Conservation (phyloP, 441 rosid species). For the Pelargonium cotyledonis region DNA sequence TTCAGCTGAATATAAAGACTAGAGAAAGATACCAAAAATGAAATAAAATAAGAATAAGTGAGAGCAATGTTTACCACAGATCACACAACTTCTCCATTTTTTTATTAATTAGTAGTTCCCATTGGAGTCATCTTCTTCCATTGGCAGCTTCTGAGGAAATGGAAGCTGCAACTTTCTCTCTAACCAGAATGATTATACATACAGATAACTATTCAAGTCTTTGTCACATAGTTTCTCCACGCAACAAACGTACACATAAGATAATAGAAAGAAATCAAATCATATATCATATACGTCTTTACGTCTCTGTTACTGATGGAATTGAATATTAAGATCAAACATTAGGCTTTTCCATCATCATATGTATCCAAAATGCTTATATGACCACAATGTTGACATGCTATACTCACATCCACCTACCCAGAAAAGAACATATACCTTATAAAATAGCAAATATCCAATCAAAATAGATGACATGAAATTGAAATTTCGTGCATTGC, state of each 20-base stretch:
- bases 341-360: slow-evolving; percentile 5
- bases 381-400: slow-evolving; percentile 12
- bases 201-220: slow-evolving; percentile 9
- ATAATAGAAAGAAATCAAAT: neutral
- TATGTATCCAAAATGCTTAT: slow-evolving; percentile 12
- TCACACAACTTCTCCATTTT: slow-evolving; percentile 10
- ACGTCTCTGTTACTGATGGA: slow-evolving; percentile 12
- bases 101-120: slow-evolving; percentile 20
- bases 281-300: slow-evolving; percentile 6
- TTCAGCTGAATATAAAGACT: neutral
- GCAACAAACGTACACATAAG: neutral
- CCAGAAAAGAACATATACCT: neutral
- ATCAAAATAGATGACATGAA: slow-evolving; percentile 2
- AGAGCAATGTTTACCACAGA: slow-evolving; percentile 6
- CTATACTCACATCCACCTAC: slow-evolving; percentile 1
- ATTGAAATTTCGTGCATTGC: neutral
- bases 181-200: neutral
- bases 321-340: slow-evolving; percentile 9
- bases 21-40: neutral
- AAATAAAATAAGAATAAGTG: neutral
- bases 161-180: neutral
- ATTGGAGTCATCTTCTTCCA: slow-evolving; percentile 13
- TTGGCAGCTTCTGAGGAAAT: slow-evolving; percentile 14
- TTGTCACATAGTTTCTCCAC: slow-evolving; percentile 13
- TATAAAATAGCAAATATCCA: neutral